phyloP scores from a whole-genome alignment of 208 protist genomes.

The Vickermania ingenoplastis region DNA sequence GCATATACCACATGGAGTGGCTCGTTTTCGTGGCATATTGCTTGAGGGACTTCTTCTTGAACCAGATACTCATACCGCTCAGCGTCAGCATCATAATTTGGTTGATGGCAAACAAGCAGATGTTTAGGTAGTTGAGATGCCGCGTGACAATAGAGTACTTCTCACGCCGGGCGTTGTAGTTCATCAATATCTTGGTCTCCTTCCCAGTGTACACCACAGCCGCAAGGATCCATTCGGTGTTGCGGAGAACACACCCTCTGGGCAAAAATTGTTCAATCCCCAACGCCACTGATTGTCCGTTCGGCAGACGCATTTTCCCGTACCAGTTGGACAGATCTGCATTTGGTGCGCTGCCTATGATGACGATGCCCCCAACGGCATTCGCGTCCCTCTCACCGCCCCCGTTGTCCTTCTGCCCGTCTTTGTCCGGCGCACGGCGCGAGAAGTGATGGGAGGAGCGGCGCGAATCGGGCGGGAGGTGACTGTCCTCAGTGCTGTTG shows the following conservation, averaged over 20 bases:
- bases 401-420: not conserved
- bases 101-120: constrained; percentile 58
- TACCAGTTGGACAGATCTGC: constrained; percentile 59
- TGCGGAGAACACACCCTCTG: constrained; percentile 75
- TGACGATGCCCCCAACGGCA: constrained; percentile 20
- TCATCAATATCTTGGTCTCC: constrained; percentile 86
- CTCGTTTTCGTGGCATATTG: constrained; percentile 12
- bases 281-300: constrained; percentile 38
- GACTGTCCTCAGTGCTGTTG: not conserved
- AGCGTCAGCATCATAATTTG: constrained; percentile 47
- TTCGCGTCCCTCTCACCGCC: not conserved
- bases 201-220: constrained; percentile 80
- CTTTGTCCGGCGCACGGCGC: not conserved
- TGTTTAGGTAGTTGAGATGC: constrained; percentile 76
- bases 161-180: constrained; percentile 36
- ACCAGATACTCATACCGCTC: constrained; percentile 34
- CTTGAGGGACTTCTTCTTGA: constrained; percentile 21
- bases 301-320: constrained; percentile 46
- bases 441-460: not conserved
- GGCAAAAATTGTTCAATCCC: constrained; percentile 83
- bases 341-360: constrained; percentile 43
- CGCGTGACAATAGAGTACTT: constrained; percentile 58
- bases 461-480: not conserved
- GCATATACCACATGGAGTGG: constrained; percentile 58
- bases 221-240: constrained; percentile 85